These are phyloP conservation scores for Podaxis carcinomalis DNA, from an alignment of 768 basidiomycete species.

Conservation along the genomic window DNA sequence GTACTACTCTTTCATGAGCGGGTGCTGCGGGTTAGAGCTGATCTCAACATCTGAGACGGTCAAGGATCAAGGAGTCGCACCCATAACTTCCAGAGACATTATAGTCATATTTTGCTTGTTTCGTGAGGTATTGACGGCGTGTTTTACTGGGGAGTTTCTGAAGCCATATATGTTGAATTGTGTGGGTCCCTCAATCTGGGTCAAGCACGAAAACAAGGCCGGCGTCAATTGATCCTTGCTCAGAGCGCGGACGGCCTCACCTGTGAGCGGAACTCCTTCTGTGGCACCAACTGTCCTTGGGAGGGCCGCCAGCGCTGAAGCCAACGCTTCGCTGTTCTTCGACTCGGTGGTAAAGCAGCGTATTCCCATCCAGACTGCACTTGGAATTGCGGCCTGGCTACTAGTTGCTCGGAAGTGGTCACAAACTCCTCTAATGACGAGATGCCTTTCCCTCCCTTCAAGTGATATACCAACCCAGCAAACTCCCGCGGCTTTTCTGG, in stretches of 20 bases:
- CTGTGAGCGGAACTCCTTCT: constrained; percentile 41
- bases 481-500: constrained; percentile 70
- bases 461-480: constrained; percentile 69
- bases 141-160: constrained; percentile 45
- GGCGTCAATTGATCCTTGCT: background rate
- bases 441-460: constrained; percentile 63
- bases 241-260: constrained; percentile 24
- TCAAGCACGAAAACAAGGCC: background rate
- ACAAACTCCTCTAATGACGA: constrained; percentile 60
- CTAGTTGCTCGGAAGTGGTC: background rate
- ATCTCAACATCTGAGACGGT: background rate
- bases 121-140: constrained; percentile 27
- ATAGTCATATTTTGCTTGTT: constrained; percentile 74
- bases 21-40: constrained; percentile 38
- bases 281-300: constrained; percentile 14
- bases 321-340: constrained; percentile 53
- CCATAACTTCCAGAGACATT: constrained; percentile 81
- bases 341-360: constrained; percentile 63
- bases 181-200: constrained; percentile 67
- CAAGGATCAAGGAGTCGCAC: constrained; percentile 34
- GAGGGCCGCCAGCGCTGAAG: constrained; percentile 20
- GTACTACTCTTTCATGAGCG: constrained; percentile 52
- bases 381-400: constrained; percentile 15
- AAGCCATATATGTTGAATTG: constrained; percentile 69
- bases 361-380: constrained; percentile 73